Percentiles rank a stretch among this genome's conserved stretches.
phyloP scores from a whole-genome alignment of 1,139 yeast species.

The Blastobotrys ciferrii region DNA sequence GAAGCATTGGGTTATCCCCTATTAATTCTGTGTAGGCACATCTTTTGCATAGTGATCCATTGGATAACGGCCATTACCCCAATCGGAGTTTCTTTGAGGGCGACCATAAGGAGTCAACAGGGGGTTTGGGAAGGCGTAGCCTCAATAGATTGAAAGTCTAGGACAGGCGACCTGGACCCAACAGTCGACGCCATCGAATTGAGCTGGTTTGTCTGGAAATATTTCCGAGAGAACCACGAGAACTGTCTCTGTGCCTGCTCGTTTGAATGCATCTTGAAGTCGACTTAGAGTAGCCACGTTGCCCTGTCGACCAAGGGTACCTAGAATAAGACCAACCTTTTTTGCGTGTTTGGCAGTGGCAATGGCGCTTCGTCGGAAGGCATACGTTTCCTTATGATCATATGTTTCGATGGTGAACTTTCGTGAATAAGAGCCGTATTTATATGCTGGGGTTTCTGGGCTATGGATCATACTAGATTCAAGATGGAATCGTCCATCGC shows the following conservation, averaged over 20 bases:
- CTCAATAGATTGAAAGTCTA: conserved; percentile 95
- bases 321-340: conserved; percentile 80
- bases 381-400: conserved; percentile 78
- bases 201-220: conserved; percentile 89
- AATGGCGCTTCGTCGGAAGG: conserved; percentile 74
- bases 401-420: conserved; percentile 87
- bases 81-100: conserved; percentile 67
- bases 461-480: conserved; percentile 98
- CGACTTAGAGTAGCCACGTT: conserved; percentile 70
- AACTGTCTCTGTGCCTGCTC: conserved; percentile 65
- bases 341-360: conserved; percentile 55
- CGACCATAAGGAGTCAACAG: conserved; percentile 91
- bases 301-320: conserved; percentile 98
- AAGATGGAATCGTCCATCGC: conserved; percentile 94
- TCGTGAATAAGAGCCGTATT: conserved; percentile 92
- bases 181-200: conserved; percentile 91
- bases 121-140: conserved; percentile 93
- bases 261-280: conserved; percentile 53
- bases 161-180: conserved; percentile 99
- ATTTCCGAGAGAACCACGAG: conserved; percentile 87
- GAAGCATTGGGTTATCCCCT: no score
- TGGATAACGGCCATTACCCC: conserved; percentile 69
- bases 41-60: conserved; percentile 93
- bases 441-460: conserved; percentile 85
- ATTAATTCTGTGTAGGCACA: no score